Percentiles rank a stretch among this genome's conserved stretches.
phyloP scores from a whole-genome alignment of 768 basidiomycete genomes.

The Fibroporia radiculosa region DNA sequence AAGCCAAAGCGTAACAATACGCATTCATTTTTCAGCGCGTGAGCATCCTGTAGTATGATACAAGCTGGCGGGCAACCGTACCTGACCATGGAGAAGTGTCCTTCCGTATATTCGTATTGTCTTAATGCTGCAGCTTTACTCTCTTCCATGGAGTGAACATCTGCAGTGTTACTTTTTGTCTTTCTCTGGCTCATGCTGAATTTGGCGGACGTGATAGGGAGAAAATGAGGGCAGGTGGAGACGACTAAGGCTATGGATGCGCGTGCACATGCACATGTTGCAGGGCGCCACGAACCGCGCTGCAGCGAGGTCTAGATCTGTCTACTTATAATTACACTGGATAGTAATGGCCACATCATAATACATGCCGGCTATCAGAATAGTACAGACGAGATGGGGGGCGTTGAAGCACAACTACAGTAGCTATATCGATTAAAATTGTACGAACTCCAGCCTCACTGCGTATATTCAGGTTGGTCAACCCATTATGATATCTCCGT shows the following conservation, averaged over 20 bases:
- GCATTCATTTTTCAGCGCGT: not conserved
- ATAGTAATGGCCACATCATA: no score
- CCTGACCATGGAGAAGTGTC: conserved; percentile 98
- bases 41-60: not conserved
- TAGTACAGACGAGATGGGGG: no score
- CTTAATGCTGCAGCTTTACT: conserved; percentile 45
- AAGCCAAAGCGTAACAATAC: conserved; percentile 13
- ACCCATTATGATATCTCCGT: conserved; percentile 38
- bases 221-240: not conserved
- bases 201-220: not conserved
- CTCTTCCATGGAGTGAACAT: conserved; percentile 17
- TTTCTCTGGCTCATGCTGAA: conserved; percentile 45
- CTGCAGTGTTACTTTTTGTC: conserved; percentile 23
- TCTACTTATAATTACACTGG: no score
- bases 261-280: conserved; percentile 2
- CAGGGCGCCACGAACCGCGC: not conserved
- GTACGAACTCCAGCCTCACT: no score
- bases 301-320: no score
- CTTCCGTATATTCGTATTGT: conserved; percentile 82
- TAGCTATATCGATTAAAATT: no score
- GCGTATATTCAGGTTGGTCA: no score
- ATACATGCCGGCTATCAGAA: no score
- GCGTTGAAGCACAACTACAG: no score
- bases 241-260: not conserved
- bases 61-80: conserved; percentile 20